Percentiles rank a stretch among this genome's conserved stretches.
Evolutionary conservation across 2,329 filamentous ascomycete genomes (phyloP).

Genomic region (Apiospora arundinis): DNA sequence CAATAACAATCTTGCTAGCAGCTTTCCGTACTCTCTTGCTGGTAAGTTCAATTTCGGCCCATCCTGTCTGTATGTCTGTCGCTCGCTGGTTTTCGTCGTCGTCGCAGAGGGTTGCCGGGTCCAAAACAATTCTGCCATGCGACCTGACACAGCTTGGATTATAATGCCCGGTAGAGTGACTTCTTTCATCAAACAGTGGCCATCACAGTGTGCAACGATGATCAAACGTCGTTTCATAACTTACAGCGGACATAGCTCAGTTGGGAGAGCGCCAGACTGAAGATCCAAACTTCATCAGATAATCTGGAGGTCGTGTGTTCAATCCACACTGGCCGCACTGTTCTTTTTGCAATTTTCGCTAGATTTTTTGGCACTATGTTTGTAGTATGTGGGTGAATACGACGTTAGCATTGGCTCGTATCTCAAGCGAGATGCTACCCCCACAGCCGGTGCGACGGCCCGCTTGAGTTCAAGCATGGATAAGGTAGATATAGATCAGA

Average conservation of each 20-base stretch:
- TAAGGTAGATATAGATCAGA: no score
- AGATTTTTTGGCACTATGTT: neutral
- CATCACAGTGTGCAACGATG: constrained; percentile 5
- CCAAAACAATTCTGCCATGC: neutral
- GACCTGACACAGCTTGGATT: neutral
- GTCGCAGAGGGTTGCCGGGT: no score
- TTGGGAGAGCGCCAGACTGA: constrained; percentile 24
- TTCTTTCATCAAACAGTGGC: constrained; percentile 10
- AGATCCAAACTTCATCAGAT: constrained; percentile 20
- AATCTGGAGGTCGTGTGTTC: constrained; percentile 23
- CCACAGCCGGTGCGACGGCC: no score
- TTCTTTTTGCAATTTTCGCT: neutral
- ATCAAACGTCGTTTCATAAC: neutral
- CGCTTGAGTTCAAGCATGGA: no score
- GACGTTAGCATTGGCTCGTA: no score
- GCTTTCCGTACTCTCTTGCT: neutral
- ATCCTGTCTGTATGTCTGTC: neutral
- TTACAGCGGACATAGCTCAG: constrained; percentile 23
- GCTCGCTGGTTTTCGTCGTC: neutral
- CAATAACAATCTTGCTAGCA: no score
- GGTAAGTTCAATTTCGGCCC: neutral
- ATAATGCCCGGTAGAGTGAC: neutral
- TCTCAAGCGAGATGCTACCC: no score
- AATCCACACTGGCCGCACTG: constrained; percentile 23
- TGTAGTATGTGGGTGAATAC: no score